Evolutionary conservation across 495 filamentous ascomycete species (phyloP), one percentile per base, ranked within the genome.

Genomic region (Penicillium ucsense): DNA sequence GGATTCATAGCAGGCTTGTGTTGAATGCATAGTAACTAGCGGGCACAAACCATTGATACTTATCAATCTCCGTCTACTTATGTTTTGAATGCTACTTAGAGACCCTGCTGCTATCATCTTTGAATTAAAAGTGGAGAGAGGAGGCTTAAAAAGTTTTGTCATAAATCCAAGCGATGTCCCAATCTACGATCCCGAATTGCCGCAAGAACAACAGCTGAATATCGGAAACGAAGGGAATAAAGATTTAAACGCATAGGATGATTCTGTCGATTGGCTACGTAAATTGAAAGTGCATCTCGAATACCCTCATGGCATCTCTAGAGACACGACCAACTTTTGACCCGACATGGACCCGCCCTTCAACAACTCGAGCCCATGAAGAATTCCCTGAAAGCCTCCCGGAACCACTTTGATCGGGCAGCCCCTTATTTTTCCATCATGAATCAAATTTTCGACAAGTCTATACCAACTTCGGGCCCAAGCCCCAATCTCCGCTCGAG

Each of bases 241-340:
- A 35, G 2, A 1, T 20, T 20, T 2, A 20, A 2, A 20, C 20
- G 2, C 20, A 20, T 20, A 20, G 20, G 20, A 20, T 20, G 20
- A 20, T 20, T 20, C 20, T 20, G 1, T 20, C 7, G 34, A 3
- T 30, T 8, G 20, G 36, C 5, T 11, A 46, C 2, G 20, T 20
- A 20, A 20, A 20, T 20, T 20, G 20, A 20, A 20, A 20, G 20
- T 20, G 20, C 20, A 20, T 20, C 20, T 20, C 20, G 2, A 20
- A 20, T 20, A 20, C 20, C 20, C 20, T 20, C 20, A 20, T 20
- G 12, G n/a, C 3, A 8, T 28, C 29, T 40, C 6, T 12, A 45
- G 46, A 33, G 31, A 31, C 0, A 67, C 61, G 29, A 62, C 48
- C 5, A 67, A 41, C 43, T 67, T 67, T 41, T 64, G 49, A 30